Conservation (phyloP, 169 alveolate species). For the Cryptosporidium canis region DNA sequence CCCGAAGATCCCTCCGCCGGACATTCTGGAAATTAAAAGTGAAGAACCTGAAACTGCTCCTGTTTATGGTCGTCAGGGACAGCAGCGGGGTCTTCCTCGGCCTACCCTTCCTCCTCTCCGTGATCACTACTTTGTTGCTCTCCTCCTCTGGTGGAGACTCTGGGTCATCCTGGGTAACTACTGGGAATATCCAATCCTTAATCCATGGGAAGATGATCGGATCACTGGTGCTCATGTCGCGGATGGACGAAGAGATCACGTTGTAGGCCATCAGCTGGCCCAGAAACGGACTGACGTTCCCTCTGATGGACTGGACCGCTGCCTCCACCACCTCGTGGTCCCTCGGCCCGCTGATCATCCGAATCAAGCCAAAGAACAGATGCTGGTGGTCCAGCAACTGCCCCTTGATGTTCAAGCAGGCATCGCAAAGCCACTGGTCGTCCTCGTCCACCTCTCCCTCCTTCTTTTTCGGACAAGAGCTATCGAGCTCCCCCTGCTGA, state of each 20-base stretch:
- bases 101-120: slow-evolving; percentile 53
- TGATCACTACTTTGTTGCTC: neutral
- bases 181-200: slow-evolving; percentile 42
- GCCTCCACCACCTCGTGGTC: neutral
- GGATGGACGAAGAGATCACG: slow-evolving; percentile 23
- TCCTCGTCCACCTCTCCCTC: slow-evolving; percentile 18
- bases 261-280: slow-evolving; percentile 18
- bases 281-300: slow-evolving; percentile 20
- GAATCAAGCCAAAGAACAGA: slow-evolving; percentile 11
- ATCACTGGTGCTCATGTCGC: neutral
- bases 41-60: neutral
- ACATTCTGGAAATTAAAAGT: slow-evolving; percentile 5
- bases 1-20: neutral
- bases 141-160: neutral
- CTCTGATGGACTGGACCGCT: neutral
- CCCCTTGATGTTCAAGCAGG: slow-evolving; percentile 20
- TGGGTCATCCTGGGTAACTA: neutral
- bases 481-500: slow-evolving; percentile 42
- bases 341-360: slow-evolving; percentile 60
- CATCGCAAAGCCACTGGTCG: slow-evolving; percentile 66
- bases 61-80: neutral
- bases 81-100: slow-evolving; percentile 55
- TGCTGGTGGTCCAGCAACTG: slow-evolving; percentile 27
- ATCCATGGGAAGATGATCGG: slow-evolving; percentile 55
- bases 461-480: neutral